phyloP scores from a whole-genome alignment of 139 green algal species.

The Picochlorum sp. region DNA sequence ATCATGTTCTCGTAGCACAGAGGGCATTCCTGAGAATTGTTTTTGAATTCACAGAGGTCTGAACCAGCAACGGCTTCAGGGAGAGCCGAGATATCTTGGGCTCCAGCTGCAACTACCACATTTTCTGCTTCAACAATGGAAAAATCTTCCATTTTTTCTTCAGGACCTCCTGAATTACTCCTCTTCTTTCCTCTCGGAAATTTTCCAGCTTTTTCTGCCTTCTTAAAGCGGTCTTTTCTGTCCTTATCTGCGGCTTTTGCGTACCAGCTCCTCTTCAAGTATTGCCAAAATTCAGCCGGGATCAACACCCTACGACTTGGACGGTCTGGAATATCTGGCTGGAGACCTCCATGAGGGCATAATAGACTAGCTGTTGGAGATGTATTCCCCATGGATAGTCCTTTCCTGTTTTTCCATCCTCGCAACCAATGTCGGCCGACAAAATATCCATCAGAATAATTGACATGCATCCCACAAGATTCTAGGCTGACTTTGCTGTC shows the following conservation, averaged over 20 bases:
- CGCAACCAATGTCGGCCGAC: slow-evolving; percentile 12
- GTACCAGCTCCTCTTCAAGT: slow-evolving; percentile 28
- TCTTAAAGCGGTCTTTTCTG: slow-evolving; percentile 5
- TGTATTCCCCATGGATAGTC: slow-evolving; percentile 7
- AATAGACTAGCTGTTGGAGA: slow-evolving; percentile 34
- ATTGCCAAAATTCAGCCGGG: slow-evolving; percentile 27
- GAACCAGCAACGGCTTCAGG: neutral
- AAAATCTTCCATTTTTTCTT: neutral
- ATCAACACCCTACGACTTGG: slow-evolving; percentile 24
- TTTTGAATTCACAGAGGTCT: slow-evolving; percentile 6
- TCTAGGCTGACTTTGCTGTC: neutral
- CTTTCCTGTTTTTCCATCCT: slow-evolving; percentile 10
- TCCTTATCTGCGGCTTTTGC: slow-evolving; percentile 6
- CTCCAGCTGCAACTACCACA: neutral
- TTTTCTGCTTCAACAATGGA: neutral
- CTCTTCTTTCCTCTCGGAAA: neutral
- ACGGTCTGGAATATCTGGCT: slow-evolving; percentile 17
- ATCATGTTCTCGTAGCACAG: slow-evolving; percentile 10
- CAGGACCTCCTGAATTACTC: neutral
- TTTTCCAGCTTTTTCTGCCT: neutral
- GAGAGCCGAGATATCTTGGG: neutral
- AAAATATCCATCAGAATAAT: neutral
- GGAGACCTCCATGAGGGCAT: slow-evolving; percentile 47
- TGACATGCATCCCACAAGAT: neutral
- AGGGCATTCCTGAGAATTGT: slow-evolving; percentile 10